Evolutionary conservation across 768 basidiomycete genomes (phyloP).

Genomic region (Suillus brevipes): DNA sequence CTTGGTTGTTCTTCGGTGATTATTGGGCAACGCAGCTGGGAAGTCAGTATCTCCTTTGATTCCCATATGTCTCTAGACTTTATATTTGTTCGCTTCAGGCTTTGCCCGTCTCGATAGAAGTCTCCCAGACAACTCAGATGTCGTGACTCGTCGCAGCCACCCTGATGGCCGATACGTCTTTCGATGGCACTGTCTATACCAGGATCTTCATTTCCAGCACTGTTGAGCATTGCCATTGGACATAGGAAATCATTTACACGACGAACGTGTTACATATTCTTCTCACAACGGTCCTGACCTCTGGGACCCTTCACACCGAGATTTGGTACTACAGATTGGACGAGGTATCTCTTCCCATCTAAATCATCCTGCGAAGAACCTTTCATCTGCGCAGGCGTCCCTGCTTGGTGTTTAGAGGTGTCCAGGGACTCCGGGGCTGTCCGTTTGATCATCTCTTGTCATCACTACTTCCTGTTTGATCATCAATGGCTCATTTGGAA

Average conservation of each 20-base stretch:
- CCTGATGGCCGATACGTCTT: neutral
- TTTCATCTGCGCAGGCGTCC: neutral
- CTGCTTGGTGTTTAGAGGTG: neutral
- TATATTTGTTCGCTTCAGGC: constrained; percentile 9
- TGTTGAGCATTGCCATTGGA: constrained; percentile 19
- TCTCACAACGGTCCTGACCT: constrained; percentile 22
- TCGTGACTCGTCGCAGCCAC: neutral
- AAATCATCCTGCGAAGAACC: neutral
- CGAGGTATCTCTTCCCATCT: neutral
- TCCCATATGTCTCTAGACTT: constrained; percentile 2
- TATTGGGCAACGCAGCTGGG: constrained; percentile 13
- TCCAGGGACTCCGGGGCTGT: constrained; percentile 2
- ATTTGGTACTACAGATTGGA: neutral
- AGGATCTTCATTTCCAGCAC: constrained; percentile 22
- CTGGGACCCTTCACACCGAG: constrained; percentile 2
- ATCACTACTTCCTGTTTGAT: neutral
- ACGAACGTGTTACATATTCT: constrained; percentile 17
- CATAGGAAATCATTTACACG: constrained; percentile 21
- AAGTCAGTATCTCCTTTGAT: constrained; percentile 10
- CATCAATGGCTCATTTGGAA: neutral
- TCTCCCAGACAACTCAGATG: constrained; percentile 29
- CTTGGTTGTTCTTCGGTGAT: constrained; percentile 5
- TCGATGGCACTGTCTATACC: neutral
- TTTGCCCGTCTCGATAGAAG: constrained; percentile 4
- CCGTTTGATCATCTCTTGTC: neutral